Conservation (phyloP, 2,329 filamentous ascomycete species). For the Pseudogymnoascus sp. region DNA sequence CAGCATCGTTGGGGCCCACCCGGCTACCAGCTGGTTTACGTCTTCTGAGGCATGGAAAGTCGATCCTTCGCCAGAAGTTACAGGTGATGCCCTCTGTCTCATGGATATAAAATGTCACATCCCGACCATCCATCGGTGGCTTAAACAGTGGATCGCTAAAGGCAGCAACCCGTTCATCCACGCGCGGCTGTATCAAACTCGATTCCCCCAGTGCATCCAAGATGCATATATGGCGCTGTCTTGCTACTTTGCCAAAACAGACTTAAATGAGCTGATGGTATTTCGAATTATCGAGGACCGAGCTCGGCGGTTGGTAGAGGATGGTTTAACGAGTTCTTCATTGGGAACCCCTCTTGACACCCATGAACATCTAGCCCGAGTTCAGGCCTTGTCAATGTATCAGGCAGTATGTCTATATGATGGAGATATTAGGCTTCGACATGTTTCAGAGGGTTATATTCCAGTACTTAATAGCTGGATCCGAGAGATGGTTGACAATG, state of each 20-base stretch:
- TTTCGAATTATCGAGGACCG: constrained; percentile 23
- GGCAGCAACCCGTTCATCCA: constrained; percentile 26
- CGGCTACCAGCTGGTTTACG: constrained; percentile 9
- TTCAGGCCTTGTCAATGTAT: constrained; percentile 23
- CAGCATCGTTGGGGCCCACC: not conserved
- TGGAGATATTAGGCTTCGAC: constrained; percentile 22
- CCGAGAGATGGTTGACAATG: constrained; percentile 11
- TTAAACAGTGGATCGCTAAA: constrained; percentile 22
- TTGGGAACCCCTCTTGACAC: constrained; percentile 4
- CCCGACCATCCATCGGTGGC: constrained; percentile 17
- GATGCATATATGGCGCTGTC: constrained; percentile 25
- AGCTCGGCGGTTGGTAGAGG: constrained; percentile 12
- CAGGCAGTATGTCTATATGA: constrained; percentile 24
- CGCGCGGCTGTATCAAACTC: constrained; percentile 20
- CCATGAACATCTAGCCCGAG: constrained; percentile 12
- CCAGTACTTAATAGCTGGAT: constrained; percentile 20
- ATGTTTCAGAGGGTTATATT: constrained; percentile 19
- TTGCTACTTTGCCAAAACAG: constrained; percentile 22
- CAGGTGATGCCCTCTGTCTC: not conserved
- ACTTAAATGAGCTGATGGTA: constrained; percentile 20
- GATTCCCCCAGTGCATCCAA: constrained; percentile 22
- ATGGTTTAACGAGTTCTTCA: not conserved
- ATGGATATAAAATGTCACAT: constrained; percentile 24
- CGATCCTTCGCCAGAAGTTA: constrained; percentile 8
- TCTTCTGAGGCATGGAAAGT: constrained; percentile 16